Evolutionary conservation across 1,284 basidiomycete species (phyloP).

Genomic region (Leccinum pallidistipes): DNA sequence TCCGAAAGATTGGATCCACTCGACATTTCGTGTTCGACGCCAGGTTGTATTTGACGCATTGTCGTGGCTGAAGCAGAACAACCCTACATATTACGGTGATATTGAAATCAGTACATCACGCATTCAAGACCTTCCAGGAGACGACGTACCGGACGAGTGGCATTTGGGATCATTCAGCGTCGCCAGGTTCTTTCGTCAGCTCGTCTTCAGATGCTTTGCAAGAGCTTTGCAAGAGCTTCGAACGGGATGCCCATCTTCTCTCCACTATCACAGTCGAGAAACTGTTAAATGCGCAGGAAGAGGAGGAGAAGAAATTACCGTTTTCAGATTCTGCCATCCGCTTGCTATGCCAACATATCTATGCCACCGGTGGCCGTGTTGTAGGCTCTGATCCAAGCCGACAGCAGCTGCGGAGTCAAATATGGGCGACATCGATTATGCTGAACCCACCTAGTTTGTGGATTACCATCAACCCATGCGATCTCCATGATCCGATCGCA

Average conservation of each 20-base stretch:
- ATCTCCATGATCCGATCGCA: slow-evolving; percentile 34
- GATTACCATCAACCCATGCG: slow-evolving; percentile 29
- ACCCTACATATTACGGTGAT: too few species aligned
- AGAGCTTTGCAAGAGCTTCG: neutral
- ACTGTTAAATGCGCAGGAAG: too few species aligned
- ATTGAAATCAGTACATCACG: too few species aligned
- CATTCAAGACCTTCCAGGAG: too few species aligned
- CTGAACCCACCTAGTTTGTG: slow-evolving; percentile 5
- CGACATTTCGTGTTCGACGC: too few species aligned
- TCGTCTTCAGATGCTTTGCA: neutral
- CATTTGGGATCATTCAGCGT: neutral
- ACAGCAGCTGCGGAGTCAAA: slow-evolving; percentile 6
- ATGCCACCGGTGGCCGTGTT: neutral
- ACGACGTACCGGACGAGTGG: neutral
- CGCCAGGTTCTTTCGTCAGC: neutral
- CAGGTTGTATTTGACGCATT: too few species aligned
- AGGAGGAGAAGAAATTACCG: too few species aligned
- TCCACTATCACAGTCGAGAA: too few species aligned
- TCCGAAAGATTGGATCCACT: too few species aligned
- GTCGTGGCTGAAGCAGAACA: too few species aligned
- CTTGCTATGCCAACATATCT: neutral
- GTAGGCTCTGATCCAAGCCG: neutral
- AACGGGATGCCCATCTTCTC: neutral
- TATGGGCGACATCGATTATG: slow-evolving; percentile 14
- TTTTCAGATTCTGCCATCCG: neutral